Conservation (phyloP, 441 rosid genomes). For the Pelargonium australe region DNA sequence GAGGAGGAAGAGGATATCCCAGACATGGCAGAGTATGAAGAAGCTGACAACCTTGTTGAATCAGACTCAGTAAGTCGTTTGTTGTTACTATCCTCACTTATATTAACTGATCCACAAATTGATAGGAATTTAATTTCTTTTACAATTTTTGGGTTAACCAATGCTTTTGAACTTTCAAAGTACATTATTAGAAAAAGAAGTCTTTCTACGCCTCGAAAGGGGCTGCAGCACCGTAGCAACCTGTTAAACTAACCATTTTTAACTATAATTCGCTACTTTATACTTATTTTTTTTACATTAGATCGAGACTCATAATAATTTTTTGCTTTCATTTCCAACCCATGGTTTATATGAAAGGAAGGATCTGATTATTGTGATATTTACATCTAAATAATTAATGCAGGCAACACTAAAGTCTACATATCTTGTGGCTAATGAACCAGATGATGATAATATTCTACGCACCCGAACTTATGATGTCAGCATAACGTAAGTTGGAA, state of each 20-base stretch:
- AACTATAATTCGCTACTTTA: not conserved
- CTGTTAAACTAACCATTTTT: not conserved
- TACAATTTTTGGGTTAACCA: not conserved
- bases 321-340: not conserved
- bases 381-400: constrained; percentile 15
- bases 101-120: constrained; percentile 6
- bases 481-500: constrained; percentile 84
- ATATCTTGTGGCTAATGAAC: constrained; percentile 73
- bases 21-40: constrained; percentile 85
- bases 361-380: not conserved
- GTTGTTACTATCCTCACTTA: not conserved
- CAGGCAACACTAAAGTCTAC: constrained; percentile 80
- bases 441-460: constrained; percentile 83
- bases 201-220: not conserved
- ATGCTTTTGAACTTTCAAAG: not conserved
- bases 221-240: too few relatives aligned
- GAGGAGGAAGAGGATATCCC: constrained; percentile 91
- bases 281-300: not conserved
- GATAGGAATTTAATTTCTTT: not conserved
- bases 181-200: not conserved
- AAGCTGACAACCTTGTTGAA: constrained; percentile 59
- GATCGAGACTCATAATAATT: not conserved
- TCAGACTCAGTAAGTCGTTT: constrained; percentile 59
- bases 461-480: constrained; percentile 94
- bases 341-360: not conserved